Evolutionary conservation across 805 yeast genomes (phyloP).

Genomic region (Lipomyces sp.): DNA sequence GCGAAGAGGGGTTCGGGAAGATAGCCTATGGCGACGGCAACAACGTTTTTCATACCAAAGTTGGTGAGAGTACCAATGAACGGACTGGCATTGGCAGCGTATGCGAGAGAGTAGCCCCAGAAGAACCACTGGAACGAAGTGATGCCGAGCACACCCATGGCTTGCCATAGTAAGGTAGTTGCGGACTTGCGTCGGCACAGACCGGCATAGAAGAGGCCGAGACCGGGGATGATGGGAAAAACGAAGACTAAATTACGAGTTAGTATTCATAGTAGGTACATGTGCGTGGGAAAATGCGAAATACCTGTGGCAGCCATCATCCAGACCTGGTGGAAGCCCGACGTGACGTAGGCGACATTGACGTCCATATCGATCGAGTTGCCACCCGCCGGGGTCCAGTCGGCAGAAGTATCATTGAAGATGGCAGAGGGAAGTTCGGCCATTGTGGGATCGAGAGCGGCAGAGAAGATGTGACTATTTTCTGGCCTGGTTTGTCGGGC

Average conservation of each 20-base stretch:
- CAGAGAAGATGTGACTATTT: background rate
- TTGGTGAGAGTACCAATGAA: constrained; percentile 82
- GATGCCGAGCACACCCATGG: constrained; percentile 83
- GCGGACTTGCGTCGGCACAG: constrained; percentile 94
- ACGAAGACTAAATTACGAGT: constrained; percentile 55
- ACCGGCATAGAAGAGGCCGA: constrained; percentile 92
- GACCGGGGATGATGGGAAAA: constrained; percentile 96
- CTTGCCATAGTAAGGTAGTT: constrained; percentile 91
- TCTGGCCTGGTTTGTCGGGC: background rate
- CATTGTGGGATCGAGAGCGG: constrained; percentile 13
- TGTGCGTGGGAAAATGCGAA: constrained; percentile 2
- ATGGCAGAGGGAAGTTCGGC: constrained; percentile 34
- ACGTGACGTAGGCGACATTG: constrained; percentile 64
- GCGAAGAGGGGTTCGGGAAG: constrained; percentile 92
- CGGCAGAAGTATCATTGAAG: constrained; percentile 34
- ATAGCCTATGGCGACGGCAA: constrained; percentile 72
- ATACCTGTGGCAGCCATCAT: constrained; percentile 54
- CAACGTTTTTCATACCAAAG: constrained; percentile 78
- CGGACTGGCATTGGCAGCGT: constrained; percentile 68
- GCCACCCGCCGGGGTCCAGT: constrained; percentile 56
- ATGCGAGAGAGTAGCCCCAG: constrained; percentile 95
- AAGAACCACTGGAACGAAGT: constrained; percentile 95
- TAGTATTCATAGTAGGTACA: background rate
- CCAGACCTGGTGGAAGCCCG: constrained; percentile 70
- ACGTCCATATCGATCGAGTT: constrained; percentile 68